A percentile compares a stretch with the other conserved stretches of the same genome.
phyloP scores from a whole-genome alignment of 805 yeast genomes.

The Osmozyma mogii region DNA sequence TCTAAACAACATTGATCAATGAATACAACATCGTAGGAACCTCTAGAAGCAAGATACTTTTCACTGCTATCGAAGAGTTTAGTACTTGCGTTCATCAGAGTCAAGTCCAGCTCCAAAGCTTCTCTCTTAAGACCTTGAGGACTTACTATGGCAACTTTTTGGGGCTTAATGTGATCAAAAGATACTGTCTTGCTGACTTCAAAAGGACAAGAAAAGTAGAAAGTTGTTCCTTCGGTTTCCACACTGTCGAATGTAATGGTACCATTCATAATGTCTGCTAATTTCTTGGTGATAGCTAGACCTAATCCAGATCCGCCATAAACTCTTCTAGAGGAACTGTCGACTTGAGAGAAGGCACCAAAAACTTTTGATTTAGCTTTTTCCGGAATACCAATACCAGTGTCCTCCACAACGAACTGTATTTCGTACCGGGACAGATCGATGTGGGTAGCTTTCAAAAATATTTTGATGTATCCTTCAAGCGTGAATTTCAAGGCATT shows the following conservation, averaged over 20 bases:
- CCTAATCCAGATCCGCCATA: constrained; percentile 50
- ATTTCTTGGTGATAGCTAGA: constrained; percentile 39
- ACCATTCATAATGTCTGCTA: constrained; percentile 44
- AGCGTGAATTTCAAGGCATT: constrained; percentile 47
- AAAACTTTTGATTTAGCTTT: constrained; percentile 38
- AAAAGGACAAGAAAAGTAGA: constrained; percentile 28
- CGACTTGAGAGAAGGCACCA: constrained; percentile 50
- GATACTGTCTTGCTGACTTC: too few species aligned
- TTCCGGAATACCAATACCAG: constrained; percentile 48
- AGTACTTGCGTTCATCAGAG: too few species aligned
- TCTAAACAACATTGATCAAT: constrained; percentile 14
- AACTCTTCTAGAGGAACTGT: constrained; percentile 42
- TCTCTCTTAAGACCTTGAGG: too few species aligned
- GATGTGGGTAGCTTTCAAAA: constrained; percentile 22
- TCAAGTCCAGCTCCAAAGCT: too few species aligned
- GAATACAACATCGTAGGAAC: constrained; percentile 15
- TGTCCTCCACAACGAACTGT: constrained; percentile 35
- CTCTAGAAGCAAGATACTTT: too few species aligned
- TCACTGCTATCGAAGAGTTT: too few species aligned
- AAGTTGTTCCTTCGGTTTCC: constrained; percentile 41
- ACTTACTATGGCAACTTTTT: too few species aligned
- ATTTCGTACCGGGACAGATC: constrained; percentile 29
- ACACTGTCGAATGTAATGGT: constrained; percentile 35
- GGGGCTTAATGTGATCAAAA: too few species aligned
- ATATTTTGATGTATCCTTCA: constrained; percentile 35